phyloP scores from a whole-genome alignment of 768 basidiomycete genomes.

The Auriculariales sp. region DNA sequence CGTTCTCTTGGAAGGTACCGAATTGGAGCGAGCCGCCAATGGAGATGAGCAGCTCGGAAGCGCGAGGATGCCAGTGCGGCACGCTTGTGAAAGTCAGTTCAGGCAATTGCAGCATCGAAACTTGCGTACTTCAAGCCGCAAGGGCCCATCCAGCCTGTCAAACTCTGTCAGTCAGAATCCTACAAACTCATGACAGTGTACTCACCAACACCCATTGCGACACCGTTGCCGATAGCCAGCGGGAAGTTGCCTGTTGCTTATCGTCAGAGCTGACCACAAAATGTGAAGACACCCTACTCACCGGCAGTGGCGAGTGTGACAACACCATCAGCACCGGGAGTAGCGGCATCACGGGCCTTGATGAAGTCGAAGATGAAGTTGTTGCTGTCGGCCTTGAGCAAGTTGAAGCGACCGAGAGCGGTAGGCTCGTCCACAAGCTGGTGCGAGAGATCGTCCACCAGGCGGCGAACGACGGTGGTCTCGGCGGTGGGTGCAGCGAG shows the following conservation, averaged over 20 bases:
- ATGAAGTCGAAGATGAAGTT: neutral
- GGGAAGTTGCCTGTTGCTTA: too few relatives aligned
- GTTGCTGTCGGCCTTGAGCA: neutral
- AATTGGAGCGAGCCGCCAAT: neutral
- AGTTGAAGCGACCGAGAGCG: neutral
- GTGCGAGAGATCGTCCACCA: neutral
- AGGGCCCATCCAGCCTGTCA: neutral
- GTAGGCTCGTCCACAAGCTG: neutral
- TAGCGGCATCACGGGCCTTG: neutral
- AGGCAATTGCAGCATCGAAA: too few relatives aligned
- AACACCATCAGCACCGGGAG: neutral
- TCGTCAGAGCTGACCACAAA: too few relatives aligned
- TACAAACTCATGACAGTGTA: neutral
- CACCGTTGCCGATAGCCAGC: neutral
- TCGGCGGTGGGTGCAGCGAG: neutral
- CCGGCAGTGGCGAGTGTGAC: neutral
- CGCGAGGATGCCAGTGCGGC: neutral
- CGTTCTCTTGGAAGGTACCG: neutral
- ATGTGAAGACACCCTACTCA: too few relatives aligned
- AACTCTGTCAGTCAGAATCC: neutral
- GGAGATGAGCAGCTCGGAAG: neutral
- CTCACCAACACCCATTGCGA: neutral
- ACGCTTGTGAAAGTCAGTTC: neutral
- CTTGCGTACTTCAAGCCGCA: conserved; percentile 1
- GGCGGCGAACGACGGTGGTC: neutral